Evolutionary conservation across 768 basidiomycete genomes (phyloP).

Genomic region (Lentinula raphanica): DNA sequence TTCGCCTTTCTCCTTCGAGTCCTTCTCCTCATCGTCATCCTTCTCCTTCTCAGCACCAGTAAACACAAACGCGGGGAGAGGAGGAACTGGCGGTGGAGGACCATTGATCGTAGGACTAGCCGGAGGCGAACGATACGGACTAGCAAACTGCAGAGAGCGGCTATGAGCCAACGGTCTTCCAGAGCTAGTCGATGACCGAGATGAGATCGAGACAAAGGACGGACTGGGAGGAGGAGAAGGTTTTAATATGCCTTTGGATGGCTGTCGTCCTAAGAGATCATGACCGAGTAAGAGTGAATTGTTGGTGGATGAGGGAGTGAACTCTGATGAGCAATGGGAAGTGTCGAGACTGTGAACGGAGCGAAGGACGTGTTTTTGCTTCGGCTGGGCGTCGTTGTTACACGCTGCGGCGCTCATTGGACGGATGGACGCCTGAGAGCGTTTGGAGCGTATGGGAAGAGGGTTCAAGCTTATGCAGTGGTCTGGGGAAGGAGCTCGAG

Average conservation of each 20-base stretch:
- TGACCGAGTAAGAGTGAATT: neutral
- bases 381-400: neutral
- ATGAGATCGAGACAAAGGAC: neutral
- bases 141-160: slow-evolving; percentile 28
- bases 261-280: neutral
- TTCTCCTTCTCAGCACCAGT: slow-evolving; percentile 20
- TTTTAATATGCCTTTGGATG: neutral
- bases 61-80: slow-evolving; percentile 44
- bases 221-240: slow-evolving; percentile 1
- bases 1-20: neutral
- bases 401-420: neutral
- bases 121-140: slow-evolving; percentile 48
- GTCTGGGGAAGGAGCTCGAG: slow-evolving; percentile 1
- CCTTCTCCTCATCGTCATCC: neutral
- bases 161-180: slow-evolving; percentile 12
- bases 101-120: slow-evolving; percentile 35
- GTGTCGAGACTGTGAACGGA: neutral
- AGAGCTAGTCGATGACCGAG: neutral
- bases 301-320: neutral
- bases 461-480: neutral
- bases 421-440: neutral
- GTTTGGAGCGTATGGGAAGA: neutral
- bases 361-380: neutral
- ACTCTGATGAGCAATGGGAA: neutral
- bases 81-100: slow-evolving; percentile 53